These are phyloP conservation scores for Chloromonas sp. DNA, from an alignment of 163 green algal genomes.

Conservation along the genomic window DNA sequence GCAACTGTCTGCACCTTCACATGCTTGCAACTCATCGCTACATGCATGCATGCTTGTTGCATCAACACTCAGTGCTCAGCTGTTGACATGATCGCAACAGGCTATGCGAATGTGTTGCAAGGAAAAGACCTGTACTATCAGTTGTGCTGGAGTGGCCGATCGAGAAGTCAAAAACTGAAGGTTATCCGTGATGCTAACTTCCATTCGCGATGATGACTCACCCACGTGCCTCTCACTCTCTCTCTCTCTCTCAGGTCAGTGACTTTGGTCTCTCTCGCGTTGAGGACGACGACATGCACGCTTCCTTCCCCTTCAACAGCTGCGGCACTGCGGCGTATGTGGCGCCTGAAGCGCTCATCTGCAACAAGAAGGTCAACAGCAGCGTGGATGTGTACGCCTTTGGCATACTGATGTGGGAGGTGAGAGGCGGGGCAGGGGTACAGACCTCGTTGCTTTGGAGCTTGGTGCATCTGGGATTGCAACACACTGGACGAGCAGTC, in stretches of 20 bases:
- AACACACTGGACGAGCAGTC: too few relatives aligned
- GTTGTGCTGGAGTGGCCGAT: too few relatives aligned
- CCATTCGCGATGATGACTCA: too few relatives aligned
- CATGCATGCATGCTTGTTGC: not conserved
- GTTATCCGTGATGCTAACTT: too few relatives aligned
- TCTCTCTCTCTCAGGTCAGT: slow-evolving; percentile 2
- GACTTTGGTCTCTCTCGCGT: slow-evolving; percentile 54
- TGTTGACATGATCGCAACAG: too few relatives aligned
- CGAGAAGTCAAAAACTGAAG: too few relatives aligned
- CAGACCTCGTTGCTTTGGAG: not conserved
- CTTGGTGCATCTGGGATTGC: not conserved
- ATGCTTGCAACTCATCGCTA: not conserved
- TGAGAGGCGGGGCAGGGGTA: not conserved
- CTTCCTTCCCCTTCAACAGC: slow-evolving; percentile 55
- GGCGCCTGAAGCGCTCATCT: slow-evolving; percentile 51
- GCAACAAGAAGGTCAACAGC: slow-evolving; percentile 57
- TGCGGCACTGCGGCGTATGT: slow-evolving; percentile 56
- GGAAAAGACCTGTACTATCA: too few relatives aligned
- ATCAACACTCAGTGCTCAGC: too few relatives aligned
- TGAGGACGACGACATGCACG: slow-evolving; percentile 48
- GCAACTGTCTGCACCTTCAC: not conserved
- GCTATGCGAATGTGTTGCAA: too few relatives aligned
- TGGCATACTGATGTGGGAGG: slow-evolving; percentile 53
- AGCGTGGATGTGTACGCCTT: slow-evolving; percentile 54
- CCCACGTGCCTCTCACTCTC: too few relatives aligned